Evolutionary conservation across 2,329 filamentous ascomycete species (phyloP).

Genomic region (Chalaropsis ovoidea): DNA sequence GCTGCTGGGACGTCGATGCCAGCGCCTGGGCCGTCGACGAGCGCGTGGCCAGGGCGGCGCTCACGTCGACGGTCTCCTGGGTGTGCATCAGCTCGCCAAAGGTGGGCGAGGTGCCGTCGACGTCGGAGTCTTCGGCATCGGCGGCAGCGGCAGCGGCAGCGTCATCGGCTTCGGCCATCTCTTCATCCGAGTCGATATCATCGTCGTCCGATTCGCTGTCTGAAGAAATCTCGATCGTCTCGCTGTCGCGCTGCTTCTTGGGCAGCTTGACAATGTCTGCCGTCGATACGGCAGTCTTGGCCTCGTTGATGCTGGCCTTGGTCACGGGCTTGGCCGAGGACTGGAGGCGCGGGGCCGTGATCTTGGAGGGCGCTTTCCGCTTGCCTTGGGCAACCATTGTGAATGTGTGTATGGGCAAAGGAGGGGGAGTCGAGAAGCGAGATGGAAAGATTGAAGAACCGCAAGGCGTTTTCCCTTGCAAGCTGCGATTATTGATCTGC

Average conservation of each 20-base stretch:
- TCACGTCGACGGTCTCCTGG: constrained; percentile 66
- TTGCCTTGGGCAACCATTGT: constrained; percentile 36
- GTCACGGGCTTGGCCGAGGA: constrained; percentile 42
- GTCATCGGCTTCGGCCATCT: constrained; percentile 30
- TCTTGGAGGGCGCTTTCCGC: constrained; percentile 48
- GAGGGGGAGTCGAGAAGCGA: neutral
- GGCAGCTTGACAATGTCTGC: constrained; percentile 34
- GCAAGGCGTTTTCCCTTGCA: neutral
- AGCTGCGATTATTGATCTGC: neutral
- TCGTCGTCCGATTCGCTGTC: constrained; percentile 43
- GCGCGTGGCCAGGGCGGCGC: constrained; percentile 42
- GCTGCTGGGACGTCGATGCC: constrained; percentile 34
- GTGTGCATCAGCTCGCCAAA: constrained; percentile 79
- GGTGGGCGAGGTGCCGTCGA: constrained; percentile 50
- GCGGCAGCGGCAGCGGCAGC: constrained; percentile 27
- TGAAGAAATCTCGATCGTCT: constrained; percentile 49
- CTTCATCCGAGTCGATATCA: constrained; percentile 38
- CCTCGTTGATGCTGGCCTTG: constrained; percentile 48
- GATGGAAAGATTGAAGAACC: neutral
- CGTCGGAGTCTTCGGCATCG: constrained; percentile 33
- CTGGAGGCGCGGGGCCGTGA: constrained; percentile 47
- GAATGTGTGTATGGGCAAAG: constrained; percentile 7
- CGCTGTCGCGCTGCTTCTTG: constrained; percentile 30
- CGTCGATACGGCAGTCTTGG: constrained; percentile 44
- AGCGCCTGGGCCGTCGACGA: constrained; percentile 31